These are phyloP conservation scores for Cercospora beticola DNA, from an alignment of 2,329 filamentous ascomycete genomes.

Conservation along the genomic window DNA sequence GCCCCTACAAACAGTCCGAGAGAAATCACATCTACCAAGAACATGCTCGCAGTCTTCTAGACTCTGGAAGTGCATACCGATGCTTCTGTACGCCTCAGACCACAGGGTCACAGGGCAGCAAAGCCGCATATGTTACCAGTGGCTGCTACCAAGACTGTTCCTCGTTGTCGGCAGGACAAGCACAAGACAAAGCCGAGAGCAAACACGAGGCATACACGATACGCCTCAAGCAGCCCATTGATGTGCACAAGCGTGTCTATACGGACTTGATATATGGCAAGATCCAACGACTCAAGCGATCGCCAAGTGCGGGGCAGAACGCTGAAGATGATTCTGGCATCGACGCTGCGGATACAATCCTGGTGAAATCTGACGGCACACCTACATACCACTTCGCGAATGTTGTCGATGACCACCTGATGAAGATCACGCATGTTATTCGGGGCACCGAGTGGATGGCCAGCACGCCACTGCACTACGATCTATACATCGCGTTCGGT, in stretches of 20 bases:
- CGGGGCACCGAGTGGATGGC: constrained; percentile 96
- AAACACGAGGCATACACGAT: constrained; percentile 73
- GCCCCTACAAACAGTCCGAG: constrained; percentile 88
- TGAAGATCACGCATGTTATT: constrained; percentile 95
- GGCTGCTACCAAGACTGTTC: constrained; percentile 73
- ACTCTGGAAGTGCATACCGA: constrained; percentile 75
- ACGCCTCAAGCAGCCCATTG: constrained; percentile 65
- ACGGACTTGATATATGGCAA: constrained; percentile 77
- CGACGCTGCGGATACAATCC: constrained; percentile 76
- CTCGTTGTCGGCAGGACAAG: constrained; percentile 64
- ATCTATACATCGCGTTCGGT: constrained; percentile 52
- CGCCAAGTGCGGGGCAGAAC: constrained; percentile 30
- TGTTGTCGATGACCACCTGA: constrained; percentile 91
- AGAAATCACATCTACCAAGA: constrained; percentile 69
- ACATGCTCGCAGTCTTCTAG: constrained; percentile 68
- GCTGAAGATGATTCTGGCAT: constrained; percentile 38
- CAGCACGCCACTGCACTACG: constrained; percentile 78
- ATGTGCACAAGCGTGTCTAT: constrained; percentile 59
- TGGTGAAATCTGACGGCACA: constrained; percentile 86
- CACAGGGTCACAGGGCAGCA: constrained; percentile 52
- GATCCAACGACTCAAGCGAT: constrained; percentile 49
- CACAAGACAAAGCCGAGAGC: constrained; percentile 63
- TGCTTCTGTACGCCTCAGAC: constrained; percentile 75
- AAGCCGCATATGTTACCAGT: constrained; percentile 60
- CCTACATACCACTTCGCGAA: constrained; percentile 98